Base-by-base conservation (phyloP, 2,329 filamentous ascomycete species). In the Aspergillus uvarum region DNA sequence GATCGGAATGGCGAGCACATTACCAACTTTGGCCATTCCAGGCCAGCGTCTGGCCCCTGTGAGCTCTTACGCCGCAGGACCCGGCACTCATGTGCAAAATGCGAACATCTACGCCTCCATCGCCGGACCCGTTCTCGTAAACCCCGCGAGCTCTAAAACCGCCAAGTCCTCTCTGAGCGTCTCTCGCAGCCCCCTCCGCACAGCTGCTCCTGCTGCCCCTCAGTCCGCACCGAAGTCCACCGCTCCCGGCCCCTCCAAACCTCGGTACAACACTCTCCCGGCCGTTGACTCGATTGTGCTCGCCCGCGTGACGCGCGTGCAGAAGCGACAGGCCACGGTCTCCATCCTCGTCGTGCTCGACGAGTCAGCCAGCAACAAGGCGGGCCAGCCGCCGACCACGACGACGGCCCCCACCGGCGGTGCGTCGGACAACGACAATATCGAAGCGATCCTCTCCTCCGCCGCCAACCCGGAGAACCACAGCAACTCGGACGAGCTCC, bases 261-360 rank as follows among this genome's bases (percentile, higher is more conserved):
- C 79, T 68, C 86, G 85, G 74, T 85, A 85, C 62, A 90, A 92
- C 74, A 85, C 92, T 55, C 83, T 97, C 7, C 95, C 95, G 1
- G 87, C 90, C 66, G 91, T 97, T 47, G 86, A 88, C 70, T 89
- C 89, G 68, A 82, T 87, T 16, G 91, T 98, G 44, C 85, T 99
- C 44, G 92, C 91, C 64, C 87, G 90, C 38, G 91, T 99, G 47
- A 91, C 91, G 38, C 89, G 94, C 51, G 89, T 97, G 59, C 89
- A 90, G 74, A 89, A 91, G 51, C 87, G 90, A 63, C 92, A 96
- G 79, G 93, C 92, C 5, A 89, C 89, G 26, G 88, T 96, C 56
- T 89, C 89, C 22, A 97, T 98, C 67, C 84, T 96, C 61, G 89
- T 94, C 60, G 89, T 97, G 26, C 87, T 90, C 59, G 83, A 88